phyloP scores from a whole-genome alignment of 192 early-diverging fungal species.

The Entomortierella chlamydospora region DNA sequence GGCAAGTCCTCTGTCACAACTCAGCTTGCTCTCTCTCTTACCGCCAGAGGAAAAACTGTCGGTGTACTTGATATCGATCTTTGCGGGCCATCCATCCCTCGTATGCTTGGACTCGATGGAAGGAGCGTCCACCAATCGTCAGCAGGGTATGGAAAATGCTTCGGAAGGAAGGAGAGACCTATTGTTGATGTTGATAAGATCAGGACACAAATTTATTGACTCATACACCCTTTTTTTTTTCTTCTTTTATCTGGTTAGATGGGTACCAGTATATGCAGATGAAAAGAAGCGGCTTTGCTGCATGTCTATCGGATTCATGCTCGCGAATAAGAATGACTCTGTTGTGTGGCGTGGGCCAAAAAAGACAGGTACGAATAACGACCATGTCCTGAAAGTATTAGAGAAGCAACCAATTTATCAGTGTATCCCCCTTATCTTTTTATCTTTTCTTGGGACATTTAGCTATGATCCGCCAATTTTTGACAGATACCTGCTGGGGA shows the following conservation, averaged over 20 bases:
- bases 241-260: conserved; percentile 50
- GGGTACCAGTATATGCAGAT: conserved; percentile 84
- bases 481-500: conserved; percentile 97
- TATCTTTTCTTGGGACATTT: background rate
- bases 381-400: background rate
- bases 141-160: conserved; percentile 70
- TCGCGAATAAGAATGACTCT: conserved; percentile 88
- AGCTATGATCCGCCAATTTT: conserved; percentile 98
- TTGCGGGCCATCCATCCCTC: conserved; percentile 96
- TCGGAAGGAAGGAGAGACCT: background rate
- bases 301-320: conserved; percentile 98
- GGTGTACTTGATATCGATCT: conserved; percentile 97
- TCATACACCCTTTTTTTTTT: conserved; percentile 1
- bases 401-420: background rate
- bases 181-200: background rate
- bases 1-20: conserved; percentile 95
- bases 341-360: conserved; percentile 99
- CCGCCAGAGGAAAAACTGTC: conserved; percentile 73
- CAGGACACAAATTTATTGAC: conserved; percentile 5
- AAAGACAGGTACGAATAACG: conserved; percentile 82
- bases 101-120: conserved; percentile 93
- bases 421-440: no score
- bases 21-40: conserved; percentile 80
- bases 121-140: conserved; percentile 91
- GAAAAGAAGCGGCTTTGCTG: conserved; percentile 77